Base-by-base conservation (phyloP, 352 stramenopile species). In the Globisporangium megalacanthum region DNA sequence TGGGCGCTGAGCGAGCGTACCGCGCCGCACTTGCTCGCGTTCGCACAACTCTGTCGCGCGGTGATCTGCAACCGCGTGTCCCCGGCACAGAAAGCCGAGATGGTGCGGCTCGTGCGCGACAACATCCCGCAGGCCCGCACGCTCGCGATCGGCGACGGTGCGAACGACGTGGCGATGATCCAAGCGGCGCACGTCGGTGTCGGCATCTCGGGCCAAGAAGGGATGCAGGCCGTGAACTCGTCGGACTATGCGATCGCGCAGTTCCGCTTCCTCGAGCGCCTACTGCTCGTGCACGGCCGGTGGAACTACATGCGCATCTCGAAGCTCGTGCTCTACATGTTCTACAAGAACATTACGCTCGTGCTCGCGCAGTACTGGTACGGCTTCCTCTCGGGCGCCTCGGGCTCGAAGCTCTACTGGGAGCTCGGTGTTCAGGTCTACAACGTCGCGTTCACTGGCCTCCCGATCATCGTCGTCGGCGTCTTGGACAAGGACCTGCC, bases 281-380 rank as follows among this genome's bases (percentile, higher is more conserved):
- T 99, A 6, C 62, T 99, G 55, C 74, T 99, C 42, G 92, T 98
- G 60, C 97, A 99, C 68, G 97, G 97, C 14, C 86, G 97, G 35
- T 93, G 96, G 81, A 98, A 98, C 73, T 99, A 99, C 68, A 92
- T 95, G 61, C 94, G 97, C 49, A 96, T 98, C 72, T 85, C 83
- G 25, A 94, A 55, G 35, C 35, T 39, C 35, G 35, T 97, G 20
- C 79, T 97, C 8, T 99, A 98, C 69, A 97, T 98, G 62, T 99
- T 99, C 68, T 99, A 99, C 89, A 99, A 99, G 71, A 99, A 99
- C 73, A 95, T 98, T 58, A 73, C 94, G 31, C 82, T 97, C 62
- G 88, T 94, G 53, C 65, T 86, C 35, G 66, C 72, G 49, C 74
- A 98, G 67, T 97, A 98, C 69, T 90, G 95, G 46, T 90, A 92